Percentiles rank a stretch among this genome's conserved stretches.
Evolutionary conservation across 176 grass and related monocot species (phyloP).

Genomic region (Aechmea fasciata): DNA sequence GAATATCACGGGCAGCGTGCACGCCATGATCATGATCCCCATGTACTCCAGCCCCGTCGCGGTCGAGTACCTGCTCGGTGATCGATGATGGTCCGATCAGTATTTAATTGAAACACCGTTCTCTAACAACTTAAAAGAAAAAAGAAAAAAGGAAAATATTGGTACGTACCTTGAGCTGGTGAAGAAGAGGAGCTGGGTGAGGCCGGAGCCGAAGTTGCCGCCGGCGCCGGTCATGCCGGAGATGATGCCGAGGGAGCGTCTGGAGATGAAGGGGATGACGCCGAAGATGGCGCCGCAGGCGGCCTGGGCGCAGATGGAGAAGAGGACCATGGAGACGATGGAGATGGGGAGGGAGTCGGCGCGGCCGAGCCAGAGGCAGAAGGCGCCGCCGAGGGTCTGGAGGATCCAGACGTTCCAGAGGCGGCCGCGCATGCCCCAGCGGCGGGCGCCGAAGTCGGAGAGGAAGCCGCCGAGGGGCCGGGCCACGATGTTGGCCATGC

Average conservation of each 20-base stretch:
- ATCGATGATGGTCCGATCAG: no score
- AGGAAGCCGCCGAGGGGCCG: slow-evolving; percentile 48
- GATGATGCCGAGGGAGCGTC: slow-evolving; percentile 63
- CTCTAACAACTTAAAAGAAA: no score
- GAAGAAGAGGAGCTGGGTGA: slow-evolving; percentile 88
- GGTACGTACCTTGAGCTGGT: slow-evolving; percentile 20
- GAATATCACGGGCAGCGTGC: slow-evolving; percentile 41
- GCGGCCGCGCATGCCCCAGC: slow-evolving; percentile 65
- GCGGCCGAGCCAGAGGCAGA: slow-evolving; percentile 53
- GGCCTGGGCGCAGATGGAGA: slow-evolving; percentile 74
- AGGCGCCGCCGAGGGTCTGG: slow-evolving; percentile 70
- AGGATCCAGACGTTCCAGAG: slow-evolving; percentile 93
- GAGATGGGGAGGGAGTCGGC: slow-evolving; percentile 41
- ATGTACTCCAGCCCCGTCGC: slow-evolving; percentile 42
- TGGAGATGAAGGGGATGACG: slow-evolving; percentile 60
- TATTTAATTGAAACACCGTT: no score
- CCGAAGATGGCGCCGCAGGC: slow-evolving; percentile 77
- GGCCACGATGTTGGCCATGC: slow-evolving; percentile 76
- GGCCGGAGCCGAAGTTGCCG: slow-evolving; percentile 58
- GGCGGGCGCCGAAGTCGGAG: slow-evolving; percentile 43
- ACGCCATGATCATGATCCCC: slow-evolving; percentile 91
- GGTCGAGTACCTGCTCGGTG: slow-evolving; percentile 28
- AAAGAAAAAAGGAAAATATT: no score
- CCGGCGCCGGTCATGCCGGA: slow-evolving; percentile 62
- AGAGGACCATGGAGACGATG: slow-evolving; percentile 58